These are phyloP conservation scores for Xylaria castorea DNA, from an alignment of 495 filamentous ascomycete genomes.

Conservation along the genomic window DNA sequence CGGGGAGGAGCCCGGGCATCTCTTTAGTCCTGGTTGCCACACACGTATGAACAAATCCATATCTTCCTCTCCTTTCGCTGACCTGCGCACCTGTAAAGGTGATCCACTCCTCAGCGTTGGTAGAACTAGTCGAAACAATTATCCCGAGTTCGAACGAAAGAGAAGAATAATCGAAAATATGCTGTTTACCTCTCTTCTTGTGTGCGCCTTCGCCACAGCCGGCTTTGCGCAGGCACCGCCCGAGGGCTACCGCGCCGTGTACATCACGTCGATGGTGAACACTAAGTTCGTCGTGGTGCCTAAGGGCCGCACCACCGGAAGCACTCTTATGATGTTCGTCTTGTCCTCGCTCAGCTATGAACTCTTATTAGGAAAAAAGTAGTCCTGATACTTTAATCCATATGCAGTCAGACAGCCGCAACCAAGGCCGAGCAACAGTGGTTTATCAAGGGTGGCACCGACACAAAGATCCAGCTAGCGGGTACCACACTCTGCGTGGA, in stretches of 20 bases:
- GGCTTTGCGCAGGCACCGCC: conserved; percentile 51
- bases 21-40: not conserved
- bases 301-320: conserved; percentile 45
- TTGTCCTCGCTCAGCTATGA: not conserved
- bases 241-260: conserved; percentile 54
- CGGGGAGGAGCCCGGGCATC: not conserved
- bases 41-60: conserved; percentile 14
- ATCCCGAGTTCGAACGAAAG: conserved; percentile 13
- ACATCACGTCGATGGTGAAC: conserved; percentile 59
- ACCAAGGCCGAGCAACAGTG: conserved; percentile 56
- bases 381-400: not conserved
- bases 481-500: conserved; percentile 56
- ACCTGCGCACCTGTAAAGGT: conserved; percentile 13
- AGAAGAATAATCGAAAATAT: conserved; percentile 40
- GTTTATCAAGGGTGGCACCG: conserved; percentile 50
- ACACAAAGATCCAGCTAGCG: conserved; percentile 54
- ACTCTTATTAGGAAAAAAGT: not conserved
- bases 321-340: conserved; percentile 52
- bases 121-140: conserved; percentile 26
- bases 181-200: conserved; percentile 47
- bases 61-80: conserved; percentile 7
- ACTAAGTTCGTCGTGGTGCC: conserved; percentile 58
- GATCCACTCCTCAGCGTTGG: conserved; percentile 19
- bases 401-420: conserved; percentile 47
- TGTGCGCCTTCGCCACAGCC: conserved; percentile 52